Base-by-base conservation (phyloP, 176 grass and related monocot species). In the Luzula sylvatica region DNA sequence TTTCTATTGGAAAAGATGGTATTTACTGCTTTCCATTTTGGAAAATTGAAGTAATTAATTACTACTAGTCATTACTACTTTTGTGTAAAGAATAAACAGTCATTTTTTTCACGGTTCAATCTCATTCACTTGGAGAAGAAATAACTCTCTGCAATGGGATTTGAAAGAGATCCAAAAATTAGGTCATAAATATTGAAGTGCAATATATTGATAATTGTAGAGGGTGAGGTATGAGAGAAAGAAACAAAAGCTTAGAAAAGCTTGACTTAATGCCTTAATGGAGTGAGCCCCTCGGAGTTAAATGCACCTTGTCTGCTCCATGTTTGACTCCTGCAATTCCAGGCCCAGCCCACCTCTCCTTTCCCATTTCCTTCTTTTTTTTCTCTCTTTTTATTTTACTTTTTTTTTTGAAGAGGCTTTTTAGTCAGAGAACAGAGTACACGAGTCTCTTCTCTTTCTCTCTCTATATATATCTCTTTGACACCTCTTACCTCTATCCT, bases 1-100 rank as follows among this genome's bases (percentile, higher is more conserved):
- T 46, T 12, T 17, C 11, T n/a, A 46, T 46, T 46, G 43, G 15
- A 46, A 46, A 46, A 46, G 15, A 60, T 60, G 9, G 13, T 55
- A 55, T 60, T 60, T 60, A 60, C 56, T 44, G 56, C 21, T 60
- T 35, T 7, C 9, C n/a, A n/a, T 35, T 35, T 35, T 35, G 30
- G 30, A 35, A 35, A 35, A 2, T 35, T 9, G 7, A 35, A 35
- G n/a, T n/a, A n/a, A 35, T 4, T 35, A 35, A 7, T 35, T 35
- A 35, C 30, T 35, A 9, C 30, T 35, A 60, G 2, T 60, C 16
- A 44, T 60, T 60, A 42, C 21, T 12, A 58, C 8, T 55, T 19
- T 26, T 60, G 18, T 2, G 7, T 11, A n/a, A 44, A 35, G 30
- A 7, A 35, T 35, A 9, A 35, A 35, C 30, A 40, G 27, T 56